Base-by-base conservation (phyloP, 2,329 filamentous ascomycete genomes). In the Fusarium sp. region DNA sequence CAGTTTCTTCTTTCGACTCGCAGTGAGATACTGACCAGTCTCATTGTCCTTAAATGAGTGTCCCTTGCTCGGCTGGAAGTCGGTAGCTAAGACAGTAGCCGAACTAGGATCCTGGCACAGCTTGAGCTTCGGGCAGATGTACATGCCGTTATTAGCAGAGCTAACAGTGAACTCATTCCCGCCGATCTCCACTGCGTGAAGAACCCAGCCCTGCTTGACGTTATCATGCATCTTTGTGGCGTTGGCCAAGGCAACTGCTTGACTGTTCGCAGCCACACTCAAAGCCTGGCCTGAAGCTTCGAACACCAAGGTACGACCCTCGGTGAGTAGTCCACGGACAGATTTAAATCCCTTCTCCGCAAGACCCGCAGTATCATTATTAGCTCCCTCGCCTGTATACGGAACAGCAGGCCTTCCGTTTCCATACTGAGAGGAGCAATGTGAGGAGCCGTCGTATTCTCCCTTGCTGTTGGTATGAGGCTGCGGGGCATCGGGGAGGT, bases 311-410 rank as follows among this genome's bases (percentile, higher is more conserved):
- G 26, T 53, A 0, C 57, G 57, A 0, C 57, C 57, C 0, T 61
- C 57, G 0, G 57, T 61, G 0, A 61, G 39, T 1, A 61, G 10
- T n/a, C 57, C 57, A 0, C 57, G 55, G 4, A 60, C 55, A 23
- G 55, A 14, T 1, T 61, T 61, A 7, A 40, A 61, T 0, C 57
- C 57, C 4, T 50, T 44, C 21, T 61, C 57, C 2, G 55, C 39
- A 1, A 61, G 21, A 1, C 15, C 34, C 3, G 57, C 45, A 0
- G 57, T 61, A 1, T 60, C 55, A 3, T 61, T 60, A 2, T 53
- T 53, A 6, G 15, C 45, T 0, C 20, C 55, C 1, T 28, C 38
- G 0, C 34, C 39, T 15, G 32, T 60, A 1, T 61, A 61, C 3
- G 57, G 57, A 12, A 61, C 39, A 7, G 46, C n/a, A 1, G 57